These are phyloP conservation scores for Striga hermonthica DNA, from an alignment of 305 asterid species.

Conservation along the genomic window DNA sequence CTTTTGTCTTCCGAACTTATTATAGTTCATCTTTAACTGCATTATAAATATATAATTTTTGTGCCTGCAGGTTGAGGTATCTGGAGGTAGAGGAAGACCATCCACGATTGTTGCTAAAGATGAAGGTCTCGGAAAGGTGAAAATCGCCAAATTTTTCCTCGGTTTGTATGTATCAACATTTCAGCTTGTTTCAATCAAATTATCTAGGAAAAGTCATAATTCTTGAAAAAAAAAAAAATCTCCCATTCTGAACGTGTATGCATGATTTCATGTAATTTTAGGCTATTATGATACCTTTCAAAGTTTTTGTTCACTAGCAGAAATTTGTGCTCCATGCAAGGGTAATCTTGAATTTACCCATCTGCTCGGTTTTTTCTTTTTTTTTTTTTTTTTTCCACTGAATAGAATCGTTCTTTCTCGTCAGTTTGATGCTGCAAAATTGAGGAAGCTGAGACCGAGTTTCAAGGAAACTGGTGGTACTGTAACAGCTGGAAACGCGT, in stretches of 20 bases:
- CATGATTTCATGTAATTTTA: background rate
- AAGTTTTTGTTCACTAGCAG: too few relatives aligned
- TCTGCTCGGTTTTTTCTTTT: too few relatives aligned
- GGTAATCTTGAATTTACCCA: background rate
- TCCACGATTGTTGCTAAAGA: slow-evolving; percentile 81
- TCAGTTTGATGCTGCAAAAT: slow-evolving; percentile 92
- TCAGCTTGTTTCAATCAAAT: slow-evolving; percentile 13
- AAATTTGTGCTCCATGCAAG: background rate
- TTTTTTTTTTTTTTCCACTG: too few relatives aligned
- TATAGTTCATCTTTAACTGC: slow-evolving; percentile 20
- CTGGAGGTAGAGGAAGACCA: slow-evolving; percentile 93
- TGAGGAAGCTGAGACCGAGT: slow-evolving; percentile 95
- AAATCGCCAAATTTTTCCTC: slow-evolving; percentile 16
- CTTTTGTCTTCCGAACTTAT: slow-evolving; percentile 19
- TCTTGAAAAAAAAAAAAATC: slow-evolving; percentile 1
- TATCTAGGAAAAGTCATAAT: slow-evolving; percentile 3
- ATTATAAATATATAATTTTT: slow-evolving; percentile 30
- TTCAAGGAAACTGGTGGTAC: slow-evolving; percentile 95
- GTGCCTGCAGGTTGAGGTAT: slow-evolving; percentile 74
- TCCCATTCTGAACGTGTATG: slow-evolving; percentile 14
- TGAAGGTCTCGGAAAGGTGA: slow-evolving; percentile 93
- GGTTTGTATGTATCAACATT: background rate
- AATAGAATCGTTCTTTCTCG: slow-evolving; percentile 19
- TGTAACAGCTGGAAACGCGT: slow-evolving; percentile 97
- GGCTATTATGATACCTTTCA: too few relatives aligned